Base-by-base conservation (phyloP, 306 rosid genomes). In the Canavalia ensiformis region DNA sequence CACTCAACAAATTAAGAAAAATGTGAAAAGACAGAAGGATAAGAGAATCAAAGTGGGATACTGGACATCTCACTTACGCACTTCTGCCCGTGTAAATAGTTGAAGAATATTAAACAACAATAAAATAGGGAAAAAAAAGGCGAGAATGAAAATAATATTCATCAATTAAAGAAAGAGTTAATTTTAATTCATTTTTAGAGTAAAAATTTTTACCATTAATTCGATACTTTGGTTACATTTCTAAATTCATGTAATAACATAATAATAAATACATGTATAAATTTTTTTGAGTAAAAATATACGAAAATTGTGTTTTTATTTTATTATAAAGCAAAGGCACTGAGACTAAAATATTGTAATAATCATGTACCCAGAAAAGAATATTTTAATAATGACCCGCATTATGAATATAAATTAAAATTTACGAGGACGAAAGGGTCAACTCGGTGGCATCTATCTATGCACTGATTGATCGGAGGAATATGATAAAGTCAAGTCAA, bases 401-500 rank as follows among this genome's bases (percentile, higher is more conserved):
- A 18, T 18, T 37, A 4, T 4, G 41, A 37, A 37, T 37, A 45
- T 49, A 1, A 49, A 10, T 29, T 31, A 60, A n/a, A n/a, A n/a
- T 9, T 34, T 2, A 35, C 4, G 12, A 51, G 63, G 1, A 44
- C 7, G 82, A 82, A 76, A 42, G 44, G 80, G 72, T 78, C 83
- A 68, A 77, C 75, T 8, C 35, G 0, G 0, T 3, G 7, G 31
- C 57, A 46, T n/a, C 5, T 29, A 51, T 52, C 0, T 45, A 0
- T 82, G 29, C 82, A 59, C 69, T 37, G 65, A 76, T 82, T 33
- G 60, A 63, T 83, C 78, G 50, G 86, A 59, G 47, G 59, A 83
- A 51, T 60, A 47, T 2, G 76, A 78, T 45, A 49, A 39, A 84
- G 84, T 73, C 83, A 84, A 73, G 72, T 84, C 80, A 82, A 83